These are phyloP conservation scores for Starmerella powellii DNA, from an alignment of 805 yeast genomes.

Conservation along the genomic window DNA sequence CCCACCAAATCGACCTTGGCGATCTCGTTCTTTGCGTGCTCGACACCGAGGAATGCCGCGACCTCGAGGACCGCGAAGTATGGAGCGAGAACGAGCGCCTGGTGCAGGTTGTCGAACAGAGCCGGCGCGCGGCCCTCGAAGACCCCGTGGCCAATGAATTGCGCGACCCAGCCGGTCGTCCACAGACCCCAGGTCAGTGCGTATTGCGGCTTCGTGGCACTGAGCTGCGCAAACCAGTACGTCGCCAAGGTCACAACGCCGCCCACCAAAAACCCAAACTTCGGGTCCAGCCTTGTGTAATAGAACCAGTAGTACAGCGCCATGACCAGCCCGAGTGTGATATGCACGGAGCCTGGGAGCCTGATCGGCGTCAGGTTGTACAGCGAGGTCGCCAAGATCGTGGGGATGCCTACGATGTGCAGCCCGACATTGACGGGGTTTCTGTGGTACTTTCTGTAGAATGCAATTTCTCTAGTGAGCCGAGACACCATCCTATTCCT, in stretches of 20 bases:
- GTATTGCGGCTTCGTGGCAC: constrained; percentile 21
- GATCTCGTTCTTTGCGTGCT: constrained; percentile 11
- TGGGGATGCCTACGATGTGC: constrained; percentile 71
- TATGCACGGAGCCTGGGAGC: constrained; percentile 17
- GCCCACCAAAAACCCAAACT: constrained; percentile 38
- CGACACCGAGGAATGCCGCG: constrained; percentile 54
- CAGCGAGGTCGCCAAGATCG: constrained; percentile 48
- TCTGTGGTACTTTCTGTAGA: constrained; percentile 39
- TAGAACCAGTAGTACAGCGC: constrained; percentile 42
- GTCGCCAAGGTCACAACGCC: constrained; percentile 30
- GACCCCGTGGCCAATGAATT: constrained; percentile 76
- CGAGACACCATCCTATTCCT: constrained; percentile 21
- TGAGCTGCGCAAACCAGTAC: constrained; percentile 24
- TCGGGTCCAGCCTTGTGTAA: constrained; percentile 47
- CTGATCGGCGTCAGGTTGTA: constrained; percentile 31
- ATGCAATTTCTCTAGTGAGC: constrained; percentile 43
- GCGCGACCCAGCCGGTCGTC: constrained; percentile 59
- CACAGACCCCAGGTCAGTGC: constrained; percentile 35
- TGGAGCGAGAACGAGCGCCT: constrained; percentile 84
- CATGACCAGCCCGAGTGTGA: constrained; percentile 34
- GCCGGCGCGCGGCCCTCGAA: constrained; percentile 83
- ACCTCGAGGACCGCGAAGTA: constrained; percentile 74
- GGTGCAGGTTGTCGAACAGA: constrained; percentile 63
- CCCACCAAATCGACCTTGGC: constrained; percentile 5
- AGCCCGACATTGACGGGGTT: constrained; percentile 53